phyloP scores from a whole-genome alignment of 495 filamentous ascomycete genomes.

The Penicillium ochrochloron region DNA sequence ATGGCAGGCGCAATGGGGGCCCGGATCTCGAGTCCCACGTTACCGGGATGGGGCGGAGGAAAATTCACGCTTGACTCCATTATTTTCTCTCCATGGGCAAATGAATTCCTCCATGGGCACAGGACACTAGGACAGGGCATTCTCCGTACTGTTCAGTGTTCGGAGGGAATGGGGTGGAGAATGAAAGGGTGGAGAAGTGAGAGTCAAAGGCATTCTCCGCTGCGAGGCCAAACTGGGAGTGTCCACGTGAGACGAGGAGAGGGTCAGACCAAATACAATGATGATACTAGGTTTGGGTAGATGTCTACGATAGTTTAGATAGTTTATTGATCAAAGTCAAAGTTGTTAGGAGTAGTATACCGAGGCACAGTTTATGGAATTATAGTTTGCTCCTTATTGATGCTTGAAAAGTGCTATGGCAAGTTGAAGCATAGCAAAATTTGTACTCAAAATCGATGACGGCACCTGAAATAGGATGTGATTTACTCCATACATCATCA shows the following conservation, averaged over 20 bases:
- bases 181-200: constrained; percentile 28
- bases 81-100: constrained; percentile 10
- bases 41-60: constrained; percentile 32
- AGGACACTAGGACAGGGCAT: constrained; percentile 1
- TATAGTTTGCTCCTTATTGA: background rate
- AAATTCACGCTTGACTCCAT: constrained; percentile 26
- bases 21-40: constrained; percentile 43
- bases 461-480: background rate
- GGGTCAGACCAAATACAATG: background rate
- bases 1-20: constrained; percentile 43
- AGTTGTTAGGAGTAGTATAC: background rate
- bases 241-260: constrained; percentile 28
- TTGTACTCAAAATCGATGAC: background rate
- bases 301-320: background rate
- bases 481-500: background rate
- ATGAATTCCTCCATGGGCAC: constrained; percentile 27
- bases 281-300: background rate
- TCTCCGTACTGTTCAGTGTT: constrained; percentile 28
- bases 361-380: background rate
- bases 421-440: background rate
- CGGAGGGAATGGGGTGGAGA: constrained; percentile 30
- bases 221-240: constrained; percentile 7
- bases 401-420: background rate
- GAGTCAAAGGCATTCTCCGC: constrained; percentile 1
- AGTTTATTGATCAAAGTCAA: background rate